These are phyloP conservation scores for Alloteropsis semialata DNA, from an alignment of 176 grass and related monocot species.

Conservation along the genomic window DNA sequence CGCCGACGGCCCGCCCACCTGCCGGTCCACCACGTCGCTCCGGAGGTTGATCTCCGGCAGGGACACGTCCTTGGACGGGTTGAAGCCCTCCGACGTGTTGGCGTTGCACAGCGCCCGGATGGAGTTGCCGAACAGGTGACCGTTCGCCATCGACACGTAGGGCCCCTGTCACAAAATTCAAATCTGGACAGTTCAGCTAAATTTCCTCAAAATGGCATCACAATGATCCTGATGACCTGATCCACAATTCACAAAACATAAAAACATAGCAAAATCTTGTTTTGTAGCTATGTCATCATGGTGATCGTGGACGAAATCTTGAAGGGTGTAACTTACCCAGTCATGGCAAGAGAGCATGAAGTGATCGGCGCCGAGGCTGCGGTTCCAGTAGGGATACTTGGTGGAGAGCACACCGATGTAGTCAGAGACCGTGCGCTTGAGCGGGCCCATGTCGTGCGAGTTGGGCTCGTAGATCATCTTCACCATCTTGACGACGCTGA, in stretches of 20 bases:
- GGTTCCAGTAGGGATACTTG: conserved; percentile 84
- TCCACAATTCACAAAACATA: not conserved
- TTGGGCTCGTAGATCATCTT: conserved; percentile 53
- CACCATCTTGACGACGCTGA: conserved; percentile 93
- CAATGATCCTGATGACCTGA: not conserved
- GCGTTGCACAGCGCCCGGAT: conserved; percentile 90
- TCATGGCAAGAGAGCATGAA: conserved; percentile 98
- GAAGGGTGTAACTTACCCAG: too few species aligned
- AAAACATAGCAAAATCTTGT: not conserved
- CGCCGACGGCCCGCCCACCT: conserved; percentile 67
- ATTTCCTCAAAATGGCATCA: not conserved
- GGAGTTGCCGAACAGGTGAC: conserved; percentile 48
- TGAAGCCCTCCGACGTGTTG: conserved; percentile 91
- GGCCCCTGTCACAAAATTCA: conserved; percentile 56
- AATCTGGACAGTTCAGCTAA: not conserved
- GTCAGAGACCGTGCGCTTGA: conserved; percentile 55
- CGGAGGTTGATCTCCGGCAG: conserved; percentile 78
- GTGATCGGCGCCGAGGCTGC: conserved; percentile 74
- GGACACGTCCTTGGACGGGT: conserved; percentile 61
- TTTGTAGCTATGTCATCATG: too few species aligned
- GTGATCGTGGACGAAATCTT: too few species aligned
- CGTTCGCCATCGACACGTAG: conserved; percentile 45
- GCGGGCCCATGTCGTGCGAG: conserved; percentile 55
- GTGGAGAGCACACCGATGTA: conserved; percentile 55
- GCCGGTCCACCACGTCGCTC: conserved; percentile 30